A percentile compares a stretch with the other conserved stretches of the same genome.
These are phyloP conservation scores for Punica granatum DNA, from an alignment of 345 rosid species.

Conservation along the genomic window DNA sequence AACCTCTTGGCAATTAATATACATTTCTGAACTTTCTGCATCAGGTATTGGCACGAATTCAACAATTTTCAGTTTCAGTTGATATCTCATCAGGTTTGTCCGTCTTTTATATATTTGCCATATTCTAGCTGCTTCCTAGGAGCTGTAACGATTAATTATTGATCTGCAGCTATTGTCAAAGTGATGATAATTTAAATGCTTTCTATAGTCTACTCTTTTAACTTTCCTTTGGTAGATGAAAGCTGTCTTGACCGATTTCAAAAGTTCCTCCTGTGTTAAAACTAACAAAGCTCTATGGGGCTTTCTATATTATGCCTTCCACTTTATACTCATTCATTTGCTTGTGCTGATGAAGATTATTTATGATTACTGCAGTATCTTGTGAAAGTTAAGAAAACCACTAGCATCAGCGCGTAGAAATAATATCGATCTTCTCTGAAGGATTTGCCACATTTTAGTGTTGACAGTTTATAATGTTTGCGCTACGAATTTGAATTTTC, in stretches of 20 bases:
- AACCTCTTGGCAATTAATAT: neutral
- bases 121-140: neutral
- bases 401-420: neutral
- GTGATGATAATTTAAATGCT: neutral
- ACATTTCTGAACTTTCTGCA: slow-evolving; percentile 12
- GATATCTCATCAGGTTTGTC: slow-evolving; percentile 79
- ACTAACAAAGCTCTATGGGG: neutral
- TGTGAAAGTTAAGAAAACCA: neutral
- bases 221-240: neutral
- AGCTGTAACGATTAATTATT: neutral
- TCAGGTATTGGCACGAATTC: slow-evolving; percentile 98
- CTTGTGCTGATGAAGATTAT: no score
- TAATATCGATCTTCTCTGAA: neutral
- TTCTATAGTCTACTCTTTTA: neutral
- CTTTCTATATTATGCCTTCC: neutral
- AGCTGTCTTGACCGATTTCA: neutral
- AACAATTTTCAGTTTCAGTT: slow-evolving; percentile 91
- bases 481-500: neutral
- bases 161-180: neutral
- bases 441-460: neutral
- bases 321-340: neutral
- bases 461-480: neutral
- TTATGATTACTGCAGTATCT: neutral
- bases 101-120: slow-evolving; percentile 6
- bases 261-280: neutral